Evolutionary conservation across 768 basidiomycete genomes (phyloP), one percentile per base, ranked within the genome.

Genomic region (Exidia glandulosa): DNA sequence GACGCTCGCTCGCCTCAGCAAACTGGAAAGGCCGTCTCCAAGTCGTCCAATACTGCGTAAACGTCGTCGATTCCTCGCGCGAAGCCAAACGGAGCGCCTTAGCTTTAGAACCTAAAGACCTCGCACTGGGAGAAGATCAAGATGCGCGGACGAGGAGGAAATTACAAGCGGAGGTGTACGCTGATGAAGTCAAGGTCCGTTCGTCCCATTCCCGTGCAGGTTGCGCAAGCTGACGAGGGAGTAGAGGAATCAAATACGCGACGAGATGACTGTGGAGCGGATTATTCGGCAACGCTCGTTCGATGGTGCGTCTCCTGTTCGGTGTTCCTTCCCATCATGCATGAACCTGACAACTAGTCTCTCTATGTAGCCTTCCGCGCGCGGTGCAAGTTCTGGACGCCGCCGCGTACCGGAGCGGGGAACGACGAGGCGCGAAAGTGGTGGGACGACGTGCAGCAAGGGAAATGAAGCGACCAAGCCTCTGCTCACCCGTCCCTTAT

Each of bases 361-460:
- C n/a, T 37, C 19, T 19, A 14, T 50, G 58, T 70, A 93, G 90
- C 87, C 32, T 92, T 93, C 69, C 79, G 78, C 61, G 79, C 86
- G 50, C 85, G 88, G 56, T 93, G 90, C 74, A 82, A 80, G 68
- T 90, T 86, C 69, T 93, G 90, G 70, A 74, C 77, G 56, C 87
- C 88, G 6, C 85, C 88, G 57, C 41, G n/a, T n/a, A n/a, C n/a
- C n/a, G n/a, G n/a, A n/a, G n/a, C 34, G 29, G 55, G 61, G 19
- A 66, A 68, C 55, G 23, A 50, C 7, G 67, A 68, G 47, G 63
- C 61, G 14, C 47, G 66, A 32, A 59, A 62, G 41, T 69, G 68
- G 68, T 69, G 68, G 68, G 66, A 68, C 36, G 33, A 19, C 30
- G 59, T 13, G 41, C 41, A 45, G 19, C 16, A 6, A 23, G 19